Base-by-base conservation (phyloP, 257 asterid genomes). In the Jacaranda mimosifolia region DNA sequence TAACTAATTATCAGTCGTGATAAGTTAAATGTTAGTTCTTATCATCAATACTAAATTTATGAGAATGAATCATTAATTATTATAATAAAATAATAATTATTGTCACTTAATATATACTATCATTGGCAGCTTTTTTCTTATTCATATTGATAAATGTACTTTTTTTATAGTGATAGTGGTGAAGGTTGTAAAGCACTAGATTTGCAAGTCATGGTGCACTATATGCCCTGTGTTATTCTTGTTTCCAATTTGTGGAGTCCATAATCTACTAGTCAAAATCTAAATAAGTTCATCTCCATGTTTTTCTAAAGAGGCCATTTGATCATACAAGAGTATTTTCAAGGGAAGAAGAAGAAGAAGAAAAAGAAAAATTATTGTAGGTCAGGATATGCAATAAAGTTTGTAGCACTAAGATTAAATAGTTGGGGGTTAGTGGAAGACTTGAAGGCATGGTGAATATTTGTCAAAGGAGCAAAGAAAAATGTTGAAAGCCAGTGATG, bases 351-450 rank as follows among this genome's bases (percentile, higher is more conserved):
- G 59, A 56, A 19, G 19, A 68, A 12, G 3, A 6, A 18, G 43
- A 58, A 57, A 13, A 57, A 9, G 49, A 62, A 26, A 9, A 12
- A 72, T 11, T 11, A 52, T 17, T 64, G 79, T 76, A 68, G 79
- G 86, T 49, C 65, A 72, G 76, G 66, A 64, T 63, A 72, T 77
- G 88, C 83, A 86, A 83, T 83, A 81, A 78, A 77, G 89, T 64
- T 63, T 57, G 51, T 56, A 67, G 70, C 86, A 85, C 79, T 73
- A 56, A 75, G 59, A 79, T 63, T 59, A 79, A 64, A 81, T 81
- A 53, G 43, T 64, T 70, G 75, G 49, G 75, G 62, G 52, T 71
- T 72, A 78, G 84, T 83, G 86, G 89, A 76, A 57, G 79, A 82
- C 73, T 85, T 80, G 76, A 79, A 75, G 77, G 80, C 75, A 62